These are phyloP conservation scores for Didymella pomorum DNA, from an alignment of 2,329 filamentous ascomycete species.

Conservation along the genomic window DNA sequence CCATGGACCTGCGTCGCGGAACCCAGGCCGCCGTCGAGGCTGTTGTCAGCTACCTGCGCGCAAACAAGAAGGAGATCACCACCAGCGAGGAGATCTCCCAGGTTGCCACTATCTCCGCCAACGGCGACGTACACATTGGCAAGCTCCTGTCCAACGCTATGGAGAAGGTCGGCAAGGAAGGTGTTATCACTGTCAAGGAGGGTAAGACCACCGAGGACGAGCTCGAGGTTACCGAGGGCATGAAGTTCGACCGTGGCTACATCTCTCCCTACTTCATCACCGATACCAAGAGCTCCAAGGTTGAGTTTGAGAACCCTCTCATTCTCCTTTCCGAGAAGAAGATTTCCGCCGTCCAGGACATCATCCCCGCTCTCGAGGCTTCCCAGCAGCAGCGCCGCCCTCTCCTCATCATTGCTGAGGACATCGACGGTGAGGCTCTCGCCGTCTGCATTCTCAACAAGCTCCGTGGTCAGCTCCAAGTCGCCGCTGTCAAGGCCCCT, in stretches of 20 bases:
- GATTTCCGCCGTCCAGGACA: slow-evolving; percentile 99
- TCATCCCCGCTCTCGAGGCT: slow-evolving; percentile 95
- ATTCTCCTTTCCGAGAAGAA: slow-evolving; percentile 99
- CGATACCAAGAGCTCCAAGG: slow-evolving; percentile 97
- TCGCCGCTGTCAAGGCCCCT: slow-evolving; percentile 97
- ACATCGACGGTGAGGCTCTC: slow-evolving; percentile 97
- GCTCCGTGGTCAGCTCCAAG: slow-evolving; percentile 98
- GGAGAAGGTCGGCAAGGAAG: slow-evolving; percentile 99
- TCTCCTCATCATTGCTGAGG: slow-evolving; percentile 97
- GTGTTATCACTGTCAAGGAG: slow-evolving; percentile 99
- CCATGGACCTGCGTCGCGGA: slow-evolving; percentile 96
- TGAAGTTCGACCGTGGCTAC: slow-evolving; percentile 99
- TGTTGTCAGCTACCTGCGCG: slow-evolving; percentile 91
- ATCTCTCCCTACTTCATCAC: slow-evolving; percentile 99
- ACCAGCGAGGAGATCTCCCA: slow-evolving; percentile 97
- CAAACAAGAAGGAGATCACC: slow-evolving; percentile 98
- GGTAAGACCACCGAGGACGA: slow-evolving; percentile 98
- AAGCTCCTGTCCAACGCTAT: slow-evolving; percentile 96
- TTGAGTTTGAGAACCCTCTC: slow-evolving; percentile 99
- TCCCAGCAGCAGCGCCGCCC: slow-evolving; percentile 95
- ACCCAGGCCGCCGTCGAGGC: slow-evolving; percentile 96
- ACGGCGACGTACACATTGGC: slow-evolving; percentile 94
- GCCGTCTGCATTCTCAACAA: slow-evolving; percentile 99
- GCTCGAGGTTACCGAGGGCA: slow-evolving; percentile 98
- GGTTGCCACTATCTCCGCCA: slow-evolving; percentile 97